Base-by-base conservation (phyloP, 1,284 basidiomycete species). In the Puccinia hordei region DNA sequence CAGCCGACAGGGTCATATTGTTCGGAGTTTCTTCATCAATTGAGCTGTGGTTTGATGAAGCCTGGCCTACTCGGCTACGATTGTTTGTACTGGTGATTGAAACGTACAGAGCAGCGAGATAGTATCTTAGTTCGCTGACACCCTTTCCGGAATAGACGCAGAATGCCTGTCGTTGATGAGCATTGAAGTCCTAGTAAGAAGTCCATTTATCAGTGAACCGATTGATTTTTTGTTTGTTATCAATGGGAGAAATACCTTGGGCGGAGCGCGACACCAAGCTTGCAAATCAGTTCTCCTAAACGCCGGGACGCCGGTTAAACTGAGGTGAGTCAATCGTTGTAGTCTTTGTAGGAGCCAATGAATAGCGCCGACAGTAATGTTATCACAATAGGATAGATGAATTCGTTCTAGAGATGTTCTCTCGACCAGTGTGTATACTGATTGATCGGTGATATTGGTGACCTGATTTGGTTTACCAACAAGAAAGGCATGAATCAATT, bases 91-190 rank as follows among this genome's bases (percentile, higher is more conserved):
- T 72, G 53, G 65, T 69, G 49, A 78, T 78, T 33, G 77, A 79
- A 22, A 51, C 33, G 57, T 79, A 79, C 22, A 79, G 44, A 33
- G 82, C 66, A 8, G 74, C 82, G 10, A 98, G 87, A 85, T 91
- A 95, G 33, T 90, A 88, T 55, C 96, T 89, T 44, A 99, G 88
- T 77, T 94, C 91, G 27, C 89, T 87, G 0, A 99, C 93, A 6
- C 96, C 95, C 82, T 92, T 92, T 53, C 94, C 94, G 5, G 94
- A 96, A 86, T 94, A 99, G 15, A 99, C 97, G 86, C 97, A 99
- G 85, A 99, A 99, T 1, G 93, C 90, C n/a, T 90, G 88, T 71
- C 94, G 90, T 86, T 99, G 97, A 75, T 91, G 92, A 41, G 91
- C 89, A 84, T 93, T 98, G 86, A 98, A 99, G 80, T 95, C 93